These are phyloP conservation scores for Ajuga chamaepitys DNA, from an alignment of 257 asterid genomes.

Conservation along the genomic window DNA sequence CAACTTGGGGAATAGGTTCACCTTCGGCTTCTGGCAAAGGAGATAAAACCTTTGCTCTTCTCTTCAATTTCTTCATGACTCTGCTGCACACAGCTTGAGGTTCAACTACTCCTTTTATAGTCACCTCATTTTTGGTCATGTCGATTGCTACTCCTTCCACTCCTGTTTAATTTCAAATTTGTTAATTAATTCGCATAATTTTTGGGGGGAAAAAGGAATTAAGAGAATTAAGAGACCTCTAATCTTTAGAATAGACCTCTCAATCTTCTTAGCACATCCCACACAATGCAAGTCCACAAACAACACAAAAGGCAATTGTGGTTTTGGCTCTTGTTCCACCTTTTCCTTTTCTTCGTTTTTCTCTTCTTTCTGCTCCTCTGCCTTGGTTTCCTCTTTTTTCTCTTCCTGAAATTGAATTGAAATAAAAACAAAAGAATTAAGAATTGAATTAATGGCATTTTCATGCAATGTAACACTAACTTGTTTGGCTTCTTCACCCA, in stretches of 20 bases:
- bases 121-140: constrained; percentile 62
- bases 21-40: constrained; percentile 66
- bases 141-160: constrained; percentile 63
- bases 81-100: constrained; percentile 63
- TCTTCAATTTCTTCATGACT: constrained; percentile 56
- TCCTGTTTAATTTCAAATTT: constrained; percentile 25
- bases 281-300: constrained; percentile 73
- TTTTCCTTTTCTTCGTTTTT: constrained; percentile 22
- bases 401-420: constrained; percentile 19
- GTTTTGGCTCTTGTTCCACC: constrained; percentile 49
- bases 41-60: constrained; percentile 57
- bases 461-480: constrained; percentile 17
- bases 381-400: constrained; percentile 33
- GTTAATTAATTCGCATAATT: neutral
- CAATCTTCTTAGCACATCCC: constrained; percentile 85
- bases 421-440: neutral
- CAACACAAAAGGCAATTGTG: constrained; percentile 59
- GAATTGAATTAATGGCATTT: neutral
- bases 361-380: constrained; percentile 27
- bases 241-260: constrained; percentile 56
- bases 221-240: constrained; percentile 40
- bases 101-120: constrained; percentile 72
- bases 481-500: constrained; percentile 74
- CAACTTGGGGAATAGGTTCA: constrained; percentile 63
- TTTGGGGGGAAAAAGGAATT: neutral